Conservation (phyloP, 108 stramenopile genomes). For the Pelagomonas calceolata region DNA sequence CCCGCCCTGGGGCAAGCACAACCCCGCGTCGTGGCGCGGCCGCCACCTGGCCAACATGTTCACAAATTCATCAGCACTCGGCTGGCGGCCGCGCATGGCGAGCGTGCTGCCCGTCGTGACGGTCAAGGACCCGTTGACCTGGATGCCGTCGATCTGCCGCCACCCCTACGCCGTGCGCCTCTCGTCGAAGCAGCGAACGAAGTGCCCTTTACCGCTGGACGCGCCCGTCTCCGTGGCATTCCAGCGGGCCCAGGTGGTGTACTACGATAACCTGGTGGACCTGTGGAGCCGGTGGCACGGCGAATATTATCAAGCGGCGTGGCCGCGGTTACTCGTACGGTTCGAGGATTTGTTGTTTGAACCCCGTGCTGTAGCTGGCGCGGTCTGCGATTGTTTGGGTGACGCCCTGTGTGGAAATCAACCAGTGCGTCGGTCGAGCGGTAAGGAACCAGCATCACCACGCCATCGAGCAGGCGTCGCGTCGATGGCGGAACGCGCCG, state of each 20-base stretch:
- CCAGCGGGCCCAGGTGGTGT: not conserved
- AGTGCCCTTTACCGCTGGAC: not conserved
- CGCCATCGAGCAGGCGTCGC: no score
- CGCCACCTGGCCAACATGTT: constrained; percentile 30
- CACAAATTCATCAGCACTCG: not conserved
- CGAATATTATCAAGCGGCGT: constrained; percentile 33
- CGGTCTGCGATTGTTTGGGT: constrained; percentile 56
- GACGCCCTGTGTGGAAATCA: no score
- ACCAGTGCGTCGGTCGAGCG: no score
- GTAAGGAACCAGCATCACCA: no score
- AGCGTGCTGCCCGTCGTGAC: constrained; percentile 56
- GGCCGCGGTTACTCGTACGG: constrained; percentile 60
- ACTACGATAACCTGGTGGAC: constrained; percentile 44
- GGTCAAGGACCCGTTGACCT: constrained; percentile 66
- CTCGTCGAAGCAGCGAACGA: no score
- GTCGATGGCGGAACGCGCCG: no score
- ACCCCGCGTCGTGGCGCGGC: constrained; percentile 42
- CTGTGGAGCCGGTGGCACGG: constrained; percentile 58
- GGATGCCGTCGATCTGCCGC: constrained; percentile 74
- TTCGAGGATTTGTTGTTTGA: constrained; percentile 72
- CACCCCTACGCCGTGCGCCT: constrained; percentile 42
- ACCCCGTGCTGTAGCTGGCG: constrained; percentile 38
- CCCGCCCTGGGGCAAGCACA: constrained; percentile 77
- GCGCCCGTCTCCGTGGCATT: not conserved
- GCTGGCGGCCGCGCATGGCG: constrained; percentile 1